Conservation (phyloP, 495 filamentous ascomycete genomes). For the Aspergillus steynii region DNA sequence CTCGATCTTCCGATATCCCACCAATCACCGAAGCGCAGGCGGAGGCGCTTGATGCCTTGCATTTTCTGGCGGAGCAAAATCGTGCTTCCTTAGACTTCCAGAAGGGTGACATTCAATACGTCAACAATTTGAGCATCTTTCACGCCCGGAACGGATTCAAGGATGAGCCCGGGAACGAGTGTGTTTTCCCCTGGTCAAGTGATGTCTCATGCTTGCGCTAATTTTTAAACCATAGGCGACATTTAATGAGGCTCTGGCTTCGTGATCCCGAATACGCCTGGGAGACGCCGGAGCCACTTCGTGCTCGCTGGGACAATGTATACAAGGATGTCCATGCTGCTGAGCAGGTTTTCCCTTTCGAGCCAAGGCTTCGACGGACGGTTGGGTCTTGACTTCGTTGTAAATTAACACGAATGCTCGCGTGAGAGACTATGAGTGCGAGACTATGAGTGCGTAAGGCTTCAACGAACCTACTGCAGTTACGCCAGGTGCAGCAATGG, state of each 20-base stretch:
- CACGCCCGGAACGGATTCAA: constrained; percentile 43
- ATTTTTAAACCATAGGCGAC: constrained; percentile 40
- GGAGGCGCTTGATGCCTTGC: constrained; percentile 62
- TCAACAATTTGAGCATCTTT: constrained; percentile 69
- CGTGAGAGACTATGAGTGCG: too few species aligned
- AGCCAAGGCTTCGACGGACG: constrained; percentile 27
- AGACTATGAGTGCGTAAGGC: too few species aligned
- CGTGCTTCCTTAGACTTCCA: constrained; percentile 50
- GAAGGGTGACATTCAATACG: constrained; percentile 68
- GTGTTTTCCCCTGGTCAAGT: constrained; percentile 7
- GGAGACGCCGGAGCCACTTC: constrained; percentile 47
- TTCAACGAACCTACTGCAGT: too few species aligned
- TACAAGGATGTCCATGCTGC: constrained; percentile 50
- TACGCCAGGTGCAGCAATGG: too few species aligned
- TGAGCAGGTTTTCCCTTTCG: constrained; percentile 52
- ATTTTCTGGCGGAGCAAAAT: constrained; percentile 57
- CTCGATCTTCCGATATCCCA: constrained; percentile 49
- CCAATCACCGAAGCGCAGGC: constrained; percentile 61
- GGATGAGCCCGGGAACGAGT: constrained; percentile 19
- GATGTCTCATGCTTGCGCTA: background rate
- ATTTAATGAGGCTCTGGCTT: constrained; percentile 59
- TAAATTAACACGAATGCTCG: too few species aligned
- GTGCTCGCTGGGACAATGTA: constrained; percentile 47
- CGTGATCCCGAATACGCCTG: constrained; percentile 57
- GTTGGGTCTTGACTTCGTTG: background rate